Evolutionary conservation across 306 rosid genomes (phyloP).

Genomic region (Trichosanthes cucumerina): DNA sequence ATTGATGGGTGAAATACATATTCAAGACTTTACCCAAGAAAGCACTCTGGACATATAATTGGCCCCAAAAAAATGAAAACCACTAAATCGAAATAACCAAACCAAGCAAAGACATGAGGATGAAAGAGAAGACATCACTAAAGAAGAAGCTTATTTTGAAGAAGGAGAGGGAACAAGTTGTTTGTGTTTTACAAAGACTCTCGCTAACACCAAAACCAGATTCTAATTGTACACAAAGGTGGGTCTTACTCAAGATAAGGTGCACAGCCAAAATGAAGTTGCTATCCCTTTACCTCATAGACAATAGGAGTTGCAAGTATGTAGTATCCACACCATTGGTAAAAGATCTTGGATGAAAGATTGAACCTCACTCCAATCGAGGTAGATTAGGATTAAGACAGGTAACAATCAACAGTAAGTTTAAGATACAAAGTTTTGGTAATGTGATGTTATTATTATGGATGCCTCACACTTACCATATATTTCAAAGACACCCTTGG

Average conservation of each 20-base stretch:
- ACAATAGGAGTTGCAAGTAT: background rate
- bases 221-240: background rate
- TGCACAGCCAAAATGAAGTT: background rate
- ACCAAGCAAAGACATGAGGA: background rate
- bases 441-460: background rate
- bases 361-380: background rate
- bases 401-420: background rate
- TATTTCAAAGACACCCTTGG: background rate
- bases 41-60: no score
- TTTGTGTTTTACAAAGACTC: background rate
- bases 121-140: background rate
- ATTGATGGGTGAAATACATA: no score
- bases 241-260: background rate
- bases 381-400: background rate
- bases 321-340: background rate
- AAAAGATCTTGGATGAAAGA: background rate
- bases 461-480: background rate
- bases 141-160: background rate
- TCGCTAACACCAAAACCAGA: background rate
- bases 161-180: background rate
- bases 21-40: no score
- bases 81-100: background rate
- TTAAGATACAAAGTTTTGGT: background rate
- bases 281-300: background rate
- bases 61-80: no score